Percentiles rank a stretch among this genome's conserved stretches.
These are phyloP conservation scores for Aspergillus sp. DNA, from an alignment of 2,329 filamentous ascomycete species.

Conservation along the genomic window DNA sequence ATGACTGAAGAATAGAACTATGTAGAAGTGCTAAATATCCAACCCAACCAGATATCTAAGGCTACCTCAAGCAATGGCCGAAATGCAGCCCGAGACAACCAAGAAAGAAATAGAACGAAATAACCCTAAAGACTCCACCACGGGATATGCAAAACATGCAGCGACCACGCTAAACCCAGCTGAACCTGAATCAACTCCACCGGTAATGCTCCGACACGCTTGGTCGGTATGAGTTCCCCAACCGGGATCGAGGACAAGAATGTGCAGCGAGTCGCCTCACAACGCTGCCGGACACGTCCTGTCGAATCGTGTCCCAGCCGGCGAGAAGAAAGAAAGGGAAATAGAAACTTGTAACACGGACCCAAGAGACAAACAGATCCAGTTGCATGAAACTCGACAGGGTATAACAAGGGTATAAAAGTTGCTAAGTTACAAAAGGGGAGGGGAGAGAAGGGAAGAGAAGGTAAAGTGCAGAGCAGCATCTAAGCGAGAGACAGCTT, in stretches of 20 bases:
- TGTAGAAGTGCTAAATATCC: too few species aligned
- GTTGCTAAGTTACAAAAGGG: background rate
- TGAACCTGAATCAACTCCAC: conserved; percentile 10
- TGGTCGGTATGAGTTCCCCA: background rate
- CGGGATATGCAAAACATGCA: conserved; percentile 4
- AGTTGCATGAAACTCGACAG: background rate
- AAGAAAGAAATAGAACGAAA: background rate
- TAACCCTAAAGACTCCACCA: background rate
- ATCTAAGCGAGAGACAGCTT: background rate
- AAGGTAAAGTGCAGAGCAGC: background rate
- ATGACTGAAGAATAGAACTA: background rate
- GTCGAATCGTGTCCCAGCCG: too few species aligned
- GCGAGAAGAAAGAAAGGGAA: background rate
- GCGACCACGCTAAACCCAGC: conserved; percentile 5
- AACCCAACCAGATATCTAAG: too few species aligned
- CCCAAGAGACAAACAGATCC: background rate
- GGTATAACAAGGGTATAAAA: conserved; percentile 1
- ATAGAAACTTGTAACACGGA: background rate
- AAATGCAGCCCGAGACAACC: background rate
- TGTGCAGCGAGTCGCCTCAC: too few species aligned
- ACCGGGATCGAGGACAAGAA: too few species aligned
- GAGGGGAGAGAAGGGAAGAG: background rate
- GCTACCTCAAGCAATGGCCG: too few species aligned
- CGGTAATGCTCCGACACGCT: conserved; percentile 10
- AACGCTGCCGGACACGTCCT: too few species aligned